These are phyloP conservation scores for Dactylellina sp. DNA, from an alignment of 2,329 filamentous ascomycete species.

Conservation along the genomic window DNA sequence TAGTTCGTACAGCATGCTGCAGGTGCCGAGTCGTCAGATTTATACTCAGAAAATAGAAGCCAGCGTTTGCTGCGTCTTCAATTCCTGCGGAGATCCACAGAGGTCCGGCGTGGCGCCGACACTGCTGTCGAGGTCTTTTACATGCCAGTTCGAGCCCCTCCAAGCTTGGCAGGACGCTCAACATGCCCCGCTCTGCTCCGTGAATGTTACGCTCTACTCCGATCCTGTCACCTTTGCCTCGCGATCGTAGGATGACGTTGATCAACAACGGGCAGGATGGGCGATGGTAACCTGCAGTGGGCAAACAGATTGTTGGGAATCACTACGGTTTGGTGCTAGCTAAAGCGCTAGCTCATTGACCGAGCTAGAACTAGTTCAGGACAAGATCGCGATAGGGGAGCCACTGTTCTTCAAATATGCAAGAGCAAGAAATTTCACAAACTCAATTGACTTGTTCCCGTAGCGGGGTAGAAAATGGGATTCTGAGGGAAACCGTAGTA, in stretches of 20 bases:
- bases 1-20: conserved; percentile 21
- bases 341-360: too few species aligned
- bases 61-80: too few species aligned
- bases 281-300: conserved; percentile 6
- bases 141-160: too few species aligned
- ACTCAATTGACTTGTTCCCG: background rate
- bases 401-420: conserved; percentile 1
- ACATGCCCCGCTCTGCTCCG: background rate
- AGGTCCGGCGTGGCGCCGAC: conserved; percentile 22
- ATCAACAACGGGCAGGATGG: conserved; percentile 13
- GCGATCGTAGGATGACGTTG: conserved; percentile 35
- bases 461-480: conserved; percentile 34
- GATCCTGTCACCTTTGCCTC: conserved; percentile 23
- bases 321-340: too few species aligned
- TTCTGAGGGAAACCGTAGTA: conserved; percentile 1
- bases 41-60: conserved; percentile 15
- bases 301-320: conserved; percentile 16
- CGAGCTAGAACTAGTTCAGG: conserved; percentile 28
- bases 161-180: conserved; percentile 6
- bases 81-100: conserved; percentile 23
- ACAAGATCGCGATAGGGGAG: conserved; percentile 34
- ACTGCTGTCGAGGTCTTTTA: too few species aligned
- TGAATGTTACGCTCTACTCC: background rate
- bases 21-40: conserved; percentile 13
- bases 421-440: too few species aligned